Base-by-base conservation (phyloP, 257 asterid genomes). In the Plantago major region DNA sequence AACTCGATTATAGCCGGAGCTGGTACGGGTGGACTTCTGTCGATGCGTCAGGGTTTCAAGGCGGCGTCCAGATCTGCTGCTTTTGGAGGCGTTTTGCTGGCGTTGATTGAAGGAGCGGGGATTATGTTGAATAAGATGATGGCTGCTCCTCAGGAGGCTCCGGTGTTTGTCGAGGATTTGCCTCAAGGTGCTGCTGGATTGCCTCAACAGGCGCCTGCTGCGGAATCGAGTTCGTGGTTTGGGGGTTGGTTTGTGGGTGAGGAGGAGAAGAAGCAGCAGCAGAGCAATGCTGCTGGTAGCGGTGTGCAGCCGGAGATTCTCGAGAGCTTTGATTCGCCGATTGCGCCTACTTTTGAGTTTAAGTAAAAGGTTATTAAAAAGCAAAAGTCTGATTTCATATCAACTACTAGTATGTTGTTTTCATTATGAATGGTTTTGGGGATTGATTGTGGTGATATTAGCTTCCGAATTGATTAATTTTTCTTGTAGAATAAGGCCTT, bases 1-100 rank as follows among this genome's bases (percentile, higher is more conserved):
- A 86, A 85, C 69, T 78, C 89, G 28, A 80, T 85, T 56, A 64
- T 78, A 4, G 74, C 94, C 42, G 94, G 85, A 55, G 95, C 91
- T 47, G 86, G 85, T 28, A 72, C 95, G 9, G 84, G 87, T 40
- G 91, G 91, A 5, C 48, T 83, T 26, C 85, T 86, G 26, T 68
- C 66, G 67, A 70, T 86, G 89, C 83, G 95, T 3, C 83, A 70
- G 67, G 95, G 95, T 14, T 12, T 83, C 1, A 75, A 73, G 11
- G 68, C 76, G 57, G 79, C 91, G 66, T 72, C 87, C 0, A 71
- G 79, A 30, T 86, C 95, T 26, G 87, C 95, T 9, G 1, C 71
- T 9, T 62, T 70, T 55, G 82, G 91, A 49, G 95, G 87, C 5
- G 69, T 71, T 11, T 55, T 79, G 15, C 63, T 86, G 49, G 91